Percentiles rank a stretch among this genome's conserved stretches.
phyloP scores from a whole-genome alignment of 352 stramenopile genomes.

The Phytophthora pseudosyringae region DNA sequence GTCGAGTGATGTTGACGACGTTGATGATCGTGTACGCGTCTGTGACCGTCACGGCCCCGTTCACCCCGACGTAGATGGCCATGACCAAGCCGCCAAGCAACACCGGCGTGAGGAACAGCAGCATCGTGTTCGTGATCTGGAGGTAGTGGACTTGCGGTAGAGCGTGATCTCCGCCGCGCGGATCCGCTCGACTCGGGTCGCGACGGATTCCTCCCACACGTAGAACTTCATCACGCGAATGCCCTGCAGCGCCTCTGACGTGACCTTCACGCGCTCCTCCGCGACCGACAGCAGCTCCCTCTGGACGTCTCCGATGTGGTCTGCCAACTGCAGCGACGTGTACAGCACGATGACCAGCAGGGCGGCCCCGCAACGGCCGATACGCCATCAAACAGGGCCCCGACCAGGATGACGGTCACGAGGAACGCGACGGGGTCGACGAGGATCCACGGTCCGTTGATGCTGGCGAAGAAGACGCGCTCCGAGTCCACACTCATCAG shows the following conservation, averaged over 20 bases:
- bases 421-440: conserved; percentile 34
- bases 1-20: conserved; percentile 44
- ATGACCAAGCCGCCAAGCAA: conserved; percentile 48
- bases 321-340: conserved; percentile 20
- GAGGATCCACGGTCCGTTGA: conserved; percentile 40
- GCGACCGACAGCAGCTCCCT: conserved; percentile 44
- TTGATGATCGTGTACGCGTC: conserved; percentile 52
- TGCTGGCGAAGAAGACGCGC: conserved; percentile 42
- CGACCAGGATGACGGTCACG: conserved; percentile 37
- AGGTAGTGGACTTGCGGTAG: conserved; percentile 58
- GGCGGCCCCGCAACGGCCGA: conserved; percentile 24
- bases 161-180: conserved; percentile 48
- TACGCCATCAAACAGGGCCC: conserved; percentile 30
- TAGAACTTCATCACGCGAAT: conserved; percentile 93
- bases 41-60: conserved; percentile 48
- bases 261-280: conserved; percentile 90
- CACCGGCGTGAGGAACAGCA: conserved; percentile 53
- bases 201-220: conserved; percentile 72
- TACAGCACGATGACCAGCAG: conserved; percentile 33
- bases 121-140: conserved; percentile 56
- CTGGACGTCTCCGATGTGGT: conserved; percentile 22
- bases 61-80: conserved; percentile 44
- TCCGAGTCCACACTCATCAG: conserved; percentile 54
- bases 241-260: conserved; percentile 91
- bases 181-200: conserved; percentile 49